A percentile compares a stretch with the other conserved stretches of the same genome.
These are phyloP conservation scores for Kuraishia floccosa DNA, from an alignment of 805 yeast genomes.

Conservation along the genomic window DNA sequence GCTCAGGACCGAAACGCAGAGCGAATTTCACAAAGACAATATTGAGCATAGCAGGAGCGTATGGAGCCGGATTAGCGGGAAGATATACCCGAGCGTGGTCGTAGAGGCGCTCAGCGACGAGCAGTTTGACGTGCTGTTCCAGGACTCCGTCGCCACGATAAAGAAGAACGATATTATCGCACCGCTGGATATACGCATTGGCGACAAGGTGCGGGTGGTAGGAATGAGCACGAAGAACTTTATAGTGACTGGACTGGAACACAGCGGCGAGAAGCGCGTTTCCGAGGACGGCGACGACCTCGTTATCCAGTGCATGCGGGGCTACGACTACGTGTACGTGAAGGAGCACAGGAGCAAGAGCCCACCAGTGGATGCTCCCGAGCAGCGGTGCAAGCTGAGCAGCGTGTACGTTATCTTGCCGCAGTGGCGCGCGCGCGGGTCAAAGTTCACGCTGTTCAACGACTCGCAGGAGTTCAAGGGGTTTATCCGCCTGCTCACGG, in stretches of 20 bases:
- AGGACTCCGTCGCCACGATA: slow-evolving; percentile 2
- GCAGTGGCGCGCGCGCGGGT: not conserved
- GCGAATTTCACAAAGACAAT: too few relatives aligned
- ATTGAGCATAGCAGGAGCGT: slow-evolving; percentile 3
- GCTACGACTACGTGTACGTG: slow-evolving; percentile 39
- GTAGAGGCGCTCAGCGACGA: slow-evolving; percentile 2
- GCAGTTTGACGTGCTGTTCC: slow-evolving; percentile 3
- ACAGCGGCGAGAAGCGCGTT: slow-evolving; percentile 18
- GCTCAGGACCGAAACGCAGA: too few relatives aligned
- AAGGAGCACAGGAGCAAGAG: slow-evolving; percentile 14
- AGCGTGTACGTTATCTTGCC: slow-evolving; percentile 1
- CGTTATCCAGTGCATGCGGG: slow-evolving; percentile 43
- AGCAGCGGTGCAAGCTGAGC: slow-evolving; percentile 1
- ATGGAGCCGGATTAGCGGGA: slow-evolving; percentile 6
- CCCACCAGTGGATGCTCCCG: slow-evolving; percentile 6
- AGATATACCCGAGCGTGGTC: slow-evolving; percentile 5
- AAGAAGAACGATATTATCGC: slow-evolving; percentile 21
- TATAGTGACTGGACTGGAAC: slow-evolving; percentile 8
- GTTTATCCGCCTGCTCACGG: slow-evolving; percentile 4
- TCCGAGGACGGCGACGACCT: slow-evolving; percentile 7
- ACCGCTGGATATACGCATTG: slow-evolving; percentile 43
- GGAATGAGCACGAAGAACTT: slow-evolving; percentile 1
- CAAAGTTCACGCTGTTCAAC: slow-evolving; percentile 6
- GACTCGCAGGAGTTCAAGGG: slow-evolving; percentile 6
- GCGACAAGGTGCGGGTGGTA: slow-evolving; percentile 33